A percentile compares a stretch with the other conserved stretches of the same genome.
These are phyloP conservation scores for Lentinus polychrous DNA, from an alignment of 1,284 basidiomycete genomes.

Conservation along the genomic window DNA sequence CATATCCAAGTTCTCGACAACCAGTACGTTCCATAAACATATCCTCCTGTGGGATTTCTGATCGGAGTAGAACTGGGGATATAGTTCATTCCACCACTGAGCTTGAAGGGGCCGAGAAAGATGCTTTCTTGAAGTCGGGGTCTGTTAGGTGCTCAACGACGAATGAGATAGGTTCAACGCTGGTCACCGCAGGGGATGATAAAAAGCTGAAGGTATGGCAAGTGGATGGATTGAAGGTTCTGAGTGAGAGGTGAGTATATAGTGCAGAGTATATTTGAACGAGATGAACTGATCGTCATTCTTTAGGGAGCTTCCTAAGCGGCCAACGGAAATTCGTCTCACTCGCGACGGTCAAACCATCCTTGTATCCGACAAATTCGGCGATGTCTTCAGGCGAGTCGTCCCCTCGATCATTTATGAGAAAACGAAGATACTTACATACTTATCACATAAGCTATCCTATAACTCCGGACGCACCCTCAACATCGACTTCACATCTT, in stretches of 20 bases:
- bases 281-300: neutral
- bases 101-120: constrained; percentile 26
- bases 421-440: neutral
- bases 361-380: constrained; percentile 80
- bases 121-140: constrained; percentile 38
- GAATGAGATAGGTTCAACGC: constrained; percentile 37
- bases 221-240: constrained; percentile 44
- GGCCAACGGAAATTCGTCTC: constrained; percentile 60
- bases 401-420: neutral
- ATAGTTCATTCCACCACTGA: constrained; percentile 40
- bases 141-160: constrained; percentile 59
- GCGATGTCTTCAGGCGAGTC: constrained; percentile 71
- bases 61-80: constrained; percentile 42
- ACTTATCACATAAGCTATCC: constrained; percentile 41
- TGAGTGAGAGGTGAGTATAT: constrained; percentile 57
- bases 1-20: constrained; percentile 52
- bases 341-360: constrained; percentile 52
- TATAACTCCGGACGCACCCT: constrained; percentile 17
- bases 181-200: constrained; percentile 71
- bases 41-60: constrained; percentile 7
- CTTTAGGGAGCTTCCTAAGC: constrained; percentile 68
- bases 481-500: constrained; percentile 2
- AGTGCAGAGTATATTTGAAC: neutral
- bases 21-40: constrained; percentile 29
- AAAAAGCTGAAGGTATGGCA: constrained; percentile 76